Base-by-base conservation (phyloP, 2,329 filamentous ascomycete species). In the Didymella sp. region DNA sequence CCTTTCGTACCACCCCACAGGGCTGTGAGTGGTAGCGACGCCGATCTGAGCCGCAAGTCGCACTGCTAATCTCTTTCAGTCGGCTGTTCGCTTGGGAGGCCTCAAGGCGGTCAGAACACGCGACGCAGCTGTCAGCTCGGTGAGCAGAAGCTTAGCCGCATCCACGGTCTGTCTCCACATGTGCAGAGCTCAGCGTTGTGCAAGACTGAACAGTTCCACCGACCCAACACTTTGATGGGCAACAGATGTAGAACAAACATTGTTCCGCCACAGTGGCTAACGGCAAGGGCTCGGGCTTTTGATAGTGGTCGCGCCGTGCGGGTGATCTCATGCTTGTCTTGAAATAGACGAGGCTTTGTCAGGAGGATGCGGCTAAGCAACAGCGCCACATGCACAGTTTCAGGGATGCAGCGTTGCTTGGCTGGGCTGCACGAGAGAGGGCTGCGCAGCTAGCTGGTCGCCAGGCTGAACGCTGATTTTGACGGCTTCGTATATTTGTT, bases 341-440 rank as follows among this genome's bases (percentile, higher is more conserved):
- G 25, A 62, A 62, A 57, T 59, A 57, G 59, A 57, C 33, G 19
- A 7, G 38, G 44, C 51, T 58, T 55, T 33, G 52, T 58, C 43
- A 57, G 52, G 47, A 51, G 44, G 35, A 42, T 28, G 54, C 47
- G 53, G 49, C 46, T 55, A 42, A 42, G 48, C 28, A 42, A 45
- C 44, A 43, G 52, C 59, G 56, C 56, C 56, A 54, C 54, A 38
- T 33, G 54, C 24, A 33, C 19, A 27, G 47, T 46, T 51, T 42
- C 59, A 62, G 53, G 56, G 56, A 54, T 59, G 47, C 30, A 30
- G 24, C 37, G 43, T 15, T 48, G 42, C 49, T 57, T 49, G 45
- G 59, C 56, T 27, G 42, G 38, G 47, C 47, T 61, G 50, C 56
- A 59, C 51, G 41, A 47, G 52, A 47, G 37, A 42, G 30, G 41